phyloP scores from a whole-genome alignment of 768 basidiomycete species.

The Leccinellum albellum region DNA sequence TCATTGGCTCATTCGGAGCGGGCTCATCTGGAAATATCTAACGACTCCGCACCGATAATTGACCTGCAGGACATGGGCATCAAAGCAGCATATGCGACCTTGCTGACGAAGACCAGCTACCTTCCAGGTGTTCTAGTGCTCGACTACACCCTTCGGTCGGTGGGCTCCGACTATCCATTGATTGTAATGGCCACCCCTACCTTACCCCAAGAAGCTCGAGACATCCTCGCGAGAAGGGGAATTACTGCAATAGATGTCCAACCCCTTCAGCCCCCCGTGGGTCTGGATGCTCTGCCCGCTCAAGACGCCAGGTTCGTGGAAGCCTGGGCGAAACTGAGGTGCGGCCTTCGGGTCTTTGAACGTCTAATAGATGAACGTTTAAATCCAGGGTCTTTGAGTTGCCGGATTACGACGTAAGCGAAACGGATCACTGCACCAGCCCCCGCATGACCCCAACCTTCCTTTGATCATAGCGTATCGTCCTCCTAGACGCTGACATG shows the following conservation, averaged over 20 bases:
- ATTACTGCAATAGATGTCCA: constrained; percentile 61
- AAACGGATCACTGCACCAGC: constrained; percentile 6
- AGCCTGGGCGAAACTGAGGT: constrained; percentile 64
- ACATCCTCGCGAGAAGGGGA: constrained; percentile 47
- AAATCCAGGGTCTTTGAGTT: constrained; percentile 55
- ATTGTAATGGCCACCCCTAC: constrained; percentile 71
- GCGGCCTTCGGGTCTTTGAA: constrained; percentile 9
- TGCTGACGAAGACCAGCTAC: constrained; percentile 67
- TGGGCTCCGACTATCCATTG: constrained; percentile 67
- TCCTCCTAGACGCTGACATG: constrained; percentile 89
- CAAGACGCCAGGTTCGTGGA: constrained; percentile 53
- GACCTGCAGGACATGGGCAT: constrained; percentile 27
- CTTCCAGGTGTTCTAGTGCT: constrained; percentile 56
- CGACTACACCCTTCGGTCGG: constrained; percentile 46
- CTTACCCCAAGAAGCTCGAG: constrained; percentile 48
- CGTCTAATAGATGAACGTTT: not conserved
- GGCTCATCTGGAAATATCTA: not conserved
- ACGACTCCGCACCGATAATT: not conserved
- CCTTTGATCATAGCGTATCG: constrained; percentile 51
- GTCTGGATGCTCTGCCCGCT: constrained; percentile 28
- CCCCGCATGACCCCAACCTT: not conserved
- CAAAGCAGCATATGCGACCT: constrained; percentile 66
- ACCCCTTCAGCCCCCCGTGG: constrained; percentile 49
- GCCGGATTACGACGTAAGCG: constrained; percentile 57
- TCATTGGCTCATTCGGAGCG: not conserved